A percentile compares a stretch with the other conserved stretches of the same genome.
These are phyloP conservation scores for Glycine latifolia DNA, from an alignment of 306 rosid species.

Conservation along the genomic window DNA sequence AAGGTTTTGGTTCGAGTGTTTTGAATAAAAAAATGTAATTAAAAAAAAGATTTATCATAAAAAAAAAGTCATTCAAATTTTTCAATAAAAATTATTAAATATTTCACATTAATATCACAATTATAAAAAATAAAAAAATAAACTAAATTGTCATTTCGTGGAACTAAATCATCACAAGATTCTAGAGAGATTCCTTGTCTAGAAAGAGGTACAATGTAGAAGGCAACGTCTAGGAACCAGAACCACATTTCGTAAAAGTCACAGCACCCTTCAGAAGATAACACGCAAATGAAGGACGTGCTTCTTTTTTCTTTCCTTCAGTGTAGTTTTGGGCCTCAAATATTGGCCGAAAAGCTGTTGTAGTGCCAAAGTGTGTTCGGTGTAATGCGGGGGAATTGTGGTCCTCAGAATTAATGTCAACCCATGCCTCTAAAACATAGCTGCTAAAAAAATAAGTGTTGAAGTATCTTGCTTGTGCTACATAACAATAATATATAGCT, in stretches of 20 bases:
- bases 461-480: constrained; percentile 39
- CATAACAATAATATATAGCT: constrained; percentile 30
- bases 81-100: too few species aligned
- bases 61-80: too few species aligned
- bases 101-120: too few species aligned
- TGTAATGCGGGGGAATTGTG: constrained; percentile 36
- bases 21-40: too few species aligned
- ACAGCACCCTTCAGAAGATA: constrained; percentile 32
- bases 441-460: background rate
- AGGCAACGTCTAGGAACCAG: constrained; percentile 14
- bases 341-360: constrained; percentile 18
- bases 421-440: constrained; percentile 26
- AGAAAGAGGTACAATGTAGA: constrained; percentile 31
- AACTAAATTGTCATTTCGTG: constrained; percentile 26
- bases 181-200: constrained; percentile 32
- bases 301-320: constrained; percentile 25
- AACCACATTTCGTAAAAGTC: constrained; percentile 51
- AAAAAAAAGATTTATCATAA: too few species aligned
- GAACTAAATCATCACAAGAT: background rate
- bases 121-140: too few species aligned
- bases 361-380: constrained; percentile 44
- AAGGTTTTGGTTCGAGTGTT: too few species aligned
- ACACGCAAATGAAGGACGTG: constrained; percentile 41
- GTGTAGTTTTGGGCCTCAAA: constrained; percentile 18
- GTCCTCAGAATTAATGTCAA: constrained; percentile 51